These are phyloP conservation scores for Stephania cephalantha DNA, from an alignment of 164 flowering plant genomes.

Conservation along the genomic window DNA sequence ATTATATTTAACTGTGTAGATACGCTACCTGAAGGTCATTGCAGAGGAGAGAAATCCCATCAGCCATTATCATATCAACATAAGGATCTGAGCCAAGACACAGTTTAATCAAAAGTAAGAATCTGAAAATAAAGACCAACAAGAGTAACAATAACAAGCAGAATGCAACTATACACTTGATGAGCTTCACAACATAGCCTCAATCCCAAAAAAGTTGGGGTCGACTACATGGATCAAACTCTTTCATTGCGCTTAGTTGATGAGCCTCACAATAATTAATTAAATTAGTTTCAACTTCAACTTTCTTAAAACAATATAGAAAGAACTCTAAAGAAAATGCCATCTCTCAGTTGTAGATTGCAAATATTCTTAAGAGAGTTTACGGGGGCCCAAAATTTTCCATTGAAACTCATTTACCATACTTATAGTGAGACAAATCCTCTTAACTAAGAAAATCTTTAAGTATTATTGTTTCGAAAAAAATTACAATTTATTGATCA, in stretches of 20 bases:
- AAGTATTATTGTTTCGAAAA: no score
- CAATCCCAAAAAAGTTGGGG: no score
- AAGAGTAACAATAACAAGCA: background rate
- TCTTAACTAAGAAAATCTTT: background rate
- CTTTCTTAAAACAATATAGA: background rate
- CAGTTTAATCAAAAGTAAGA: slow-evolving; percentile 4
- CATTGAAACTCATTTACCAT: background rate
- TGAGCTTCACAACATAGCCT: background rate
- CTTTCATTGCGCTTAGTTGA: background rate
- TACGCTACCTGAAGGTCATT: slow-evolving; percentile 76
- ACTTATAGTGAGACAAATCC: background rate
- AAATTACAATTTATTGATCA: no score
- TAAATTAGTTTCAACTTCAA: no score
- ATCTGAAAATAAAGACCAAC: background rate
- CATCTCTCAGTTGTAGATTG: background rate
- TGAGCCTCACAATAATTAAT: no score
- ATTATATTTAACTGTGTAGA: background rate
- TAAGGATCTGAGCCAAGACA: slow-evolving; percentile 54
- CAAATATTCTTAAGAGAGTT: background rate
- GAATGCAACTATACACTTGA: background rate
- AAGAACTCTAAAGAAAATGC: background rate
- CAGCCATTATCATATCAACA: slow-evolving; percentile 89
- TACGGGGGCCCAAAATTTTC: background rate
- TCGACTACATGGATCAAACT: background rate
- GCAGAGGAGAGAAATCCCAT: slow-evolving; percentile 84